Conservation (phyloP, 208 protist genomes). For the Crithidia acanthocephali region DNA sequence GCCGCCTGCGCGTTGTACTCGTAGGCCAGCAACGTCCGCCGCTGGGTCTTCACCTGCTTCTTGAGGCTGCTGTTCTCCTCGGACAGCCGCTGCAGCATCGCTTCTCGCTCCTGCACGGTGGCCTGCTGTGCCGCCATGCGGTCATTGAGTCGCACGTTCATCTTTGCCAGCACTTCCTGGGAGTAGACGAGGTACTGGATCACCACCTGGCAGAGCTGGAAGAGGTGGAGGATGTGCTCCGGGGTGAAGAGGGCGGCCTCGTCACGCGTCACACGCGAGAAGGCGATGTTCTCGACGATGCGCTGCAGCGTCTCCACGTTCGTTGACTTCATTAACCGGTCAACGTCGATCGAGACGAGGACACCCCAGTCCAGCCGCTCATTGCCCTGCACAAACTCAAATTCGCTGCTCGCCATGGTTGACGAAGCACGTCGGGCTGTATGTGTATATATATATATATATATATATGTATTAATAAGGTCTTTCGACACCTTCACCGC, state of each 20-base stretch:
- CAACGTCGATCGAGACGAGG: slow-evolving; percentile 83
- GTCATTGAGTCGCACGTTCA: slow-evolving; percentile 80
- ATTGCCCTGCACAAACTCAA: slow-evolving; percentile 84
- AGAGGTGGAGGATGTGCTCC: slow-evolving; percentile 87
- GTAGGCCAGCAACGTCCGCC: slow-evolving; percentile 82
- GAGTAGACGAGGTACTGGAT: slow-evolving; percentile 92
- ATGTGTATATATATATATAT: no score
- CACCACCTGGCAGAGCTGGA: slow-evolving; percentile 83
- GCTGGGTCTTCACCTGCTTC: slow-evolving; percentile 88
- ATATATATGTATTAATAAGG: no score
- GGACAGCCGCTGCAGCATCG: slow-evolving; percentile 38
- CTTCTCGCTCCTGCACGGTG: slow-evolving; percentile 37
- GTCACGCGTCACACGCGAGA: slow-evolving; percentile 83
- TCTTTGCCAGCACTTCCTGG: slow-evolving; percentile 83
- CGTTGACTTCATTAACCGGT: slow-evolving; percentile 79
- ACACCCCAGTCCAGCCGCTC: slow-evolving; percentile 92
- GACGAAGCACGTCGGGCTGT: background rate
- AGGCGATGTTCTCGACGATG: slow-evolving; percentile 89
- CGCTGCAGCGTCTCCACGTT: slow-evolving; percentile 90
- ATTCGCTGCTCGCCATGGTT: slow-evolving; percentile 37
- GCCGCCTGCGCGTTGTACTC: slow-evolving; percentile 68
- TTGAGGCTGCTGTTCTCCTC: slow-evolving; percentile 68
- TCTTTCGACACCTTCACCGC: no score
- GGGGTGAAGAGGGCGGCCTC: slow-evolving; percentile 89
- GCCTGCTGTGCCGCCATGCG: slow-evolving; percentile 53